These are phyloP conservation scores for Botrytis pseudocinerea DNA, from an alignment of 2,329 filamentous ascomycete genomes.

Conservation along the genomic window DNA sequence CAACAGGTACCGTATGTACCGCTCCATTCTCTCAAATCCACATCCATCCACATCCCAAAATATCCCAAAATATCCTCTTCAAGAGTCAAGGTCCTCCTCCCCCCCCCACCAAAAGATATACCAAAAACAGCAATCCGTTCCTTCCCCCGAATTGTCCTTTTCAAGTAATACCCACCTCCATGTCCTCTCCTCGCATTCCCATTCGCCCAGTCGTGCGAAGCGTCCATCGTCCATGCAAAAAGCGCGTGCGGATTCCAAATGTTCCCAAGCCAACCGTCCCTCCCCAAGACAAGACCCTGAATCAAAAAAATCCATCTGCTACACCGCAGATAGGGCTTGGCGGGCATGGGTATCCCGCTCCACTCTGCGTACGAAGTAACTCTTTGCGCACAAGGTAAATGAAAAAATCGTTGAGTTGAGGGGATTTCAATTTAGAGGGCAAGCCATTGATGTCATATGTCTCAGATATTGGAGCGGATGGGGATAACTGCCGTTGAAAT, in stretches of 20 bases:
- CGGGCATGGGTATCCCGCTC: neutral
- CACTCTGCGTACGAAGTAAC: neutral
- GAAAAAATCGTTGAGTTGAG: neutral
- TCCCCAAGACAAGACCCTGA: slow-evolving; percentile 8
- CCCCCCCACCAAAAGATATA: neutral
- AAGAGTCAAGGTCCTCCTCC: neutral
- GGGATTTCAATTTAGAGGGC: neutral
- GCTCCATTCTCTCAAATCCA: neutral
- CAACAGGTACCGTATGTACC: neutral
- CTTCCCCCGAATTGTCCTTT: neutral
- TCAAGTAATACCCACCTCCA: neutral
- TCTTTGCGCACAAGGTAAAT: neutral
- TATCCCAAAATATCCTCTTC: neutral
- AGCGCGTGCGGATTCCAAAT: neutral
- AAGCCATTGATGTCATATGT: slow-evolving; percentile 18
- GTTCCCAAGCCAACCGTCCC: neutral
- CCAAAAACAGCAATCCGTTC: neutral
- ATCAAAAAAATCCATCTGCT: neutral
- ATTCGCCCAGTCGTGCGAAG: neutral
- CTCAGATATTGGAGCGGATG: neutral
- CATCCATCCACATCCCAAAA: neutral
- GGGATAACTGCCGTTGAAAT: neutral
- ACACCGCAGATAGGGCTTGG: neutral
- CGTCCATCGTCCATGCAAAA: neutral
- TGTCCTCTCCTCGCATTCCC: neutral